Base-by-base conservation (phyloP, 2,329 filamentous ascomycete genomes). In the Dendryphion nanum region DNA sequence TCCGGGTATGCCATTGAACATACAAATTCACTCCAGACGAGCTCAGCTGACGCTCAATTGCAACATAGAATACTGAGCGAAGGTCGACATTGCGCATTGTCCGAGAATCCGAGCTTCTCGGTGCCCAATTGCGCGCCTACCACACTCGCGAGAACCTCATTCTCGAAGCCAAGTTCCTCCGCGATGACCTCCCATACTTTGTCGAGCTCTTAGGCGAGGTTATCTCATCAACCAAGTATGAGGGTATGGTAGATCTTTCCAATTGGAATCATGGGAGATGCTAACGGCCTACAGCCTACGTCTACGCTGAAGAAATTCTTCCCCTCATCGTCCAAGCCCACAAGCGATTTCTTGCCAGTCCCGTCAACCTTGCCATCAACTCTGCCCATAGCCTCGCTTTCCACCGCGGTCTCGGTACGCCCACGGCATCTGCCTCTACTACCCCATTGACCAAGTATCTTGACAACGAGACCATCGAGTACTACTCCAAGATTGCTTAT, bases 101-200 rank as follows among this genome's bases (percentile, higher is more conserved):
- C 64, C 86, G 93, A 75, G 93, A 98, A 76, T 81, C 88, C 60
- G 93, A 98, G 74, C 85, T 98, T 46, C 82, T 98, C 51, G 93
- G 94, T 66, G 89, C 89, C 61, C 83, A 91, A 80, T 82, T 97
- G 73, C 79, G 75, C 57, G 78, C 91, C 51, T 88, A 86, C 71
- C 89, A 96, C 74, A 90, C 89, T 58, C 86, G 91, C 64, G 93
- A 98, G 77, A 89, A 89, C 65, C 75, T 98, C 48, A 82, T 98
- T 44, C 75, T 98, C 61, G 84, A 91, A 71, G 88, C 93, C 67
- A 95, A 86, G 75, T 98, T 98, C 79, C 82, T 98, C 53, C 83
- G 89, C 66, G 83, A 93, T 67, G 90, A 98, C 68, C 82, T 98
- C 53, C 93, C 93, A 55, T 98, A 97, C 81, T 98, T 95, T 70